Evolutionary conservation across 768 basidiomycete species (phyloP).

Genomic region (Psilocybe cubensis): DNA sequence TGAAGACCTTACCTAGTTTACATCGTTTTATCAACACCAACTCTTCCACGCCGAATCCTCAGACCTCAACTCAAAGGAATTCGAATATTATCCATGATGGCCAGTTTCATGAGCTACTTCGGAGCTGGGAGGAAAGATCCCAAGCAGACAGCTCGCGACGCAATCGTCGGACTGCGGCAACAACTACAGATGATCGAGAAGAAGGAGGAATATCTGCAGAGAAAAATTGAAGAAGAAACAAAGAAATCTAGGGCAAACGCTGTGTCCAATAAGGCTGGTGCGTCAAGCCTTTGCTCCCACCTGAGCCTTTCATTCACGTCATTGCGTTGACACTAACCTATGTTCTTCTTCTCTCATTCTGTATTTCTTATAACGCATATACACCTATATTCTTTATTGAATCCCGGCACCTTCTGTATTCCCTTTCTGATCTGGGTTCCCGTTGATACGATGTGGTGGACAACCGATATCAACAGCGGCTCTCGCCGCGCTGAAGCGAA

Average conservation of each 20-base stretch:
- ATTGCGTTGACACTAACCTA: background rate
- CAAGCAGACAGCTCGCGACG: conserved; percentile 85
- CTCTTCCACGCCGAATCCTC: conserved; percentile 3
- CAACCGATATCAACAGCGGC: conserved; percentile 58
- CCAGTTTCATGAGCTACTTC: conserved; percentile 87
- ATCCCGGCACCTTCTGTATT: too few relatives aligned
- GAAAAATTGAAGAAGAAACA: conserved; percentile 94
- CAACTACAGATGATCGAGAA: conserved; percentile 98
- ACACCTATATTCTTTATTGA: too few relatives aligned
- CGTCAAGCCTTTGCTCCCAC: conserved; percentile 33
- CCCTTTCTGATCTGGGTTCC: too few relatives aligned
- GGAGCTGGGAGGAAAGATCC: conserved; percentile 75
- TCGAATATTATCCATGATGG: conserved; percentile 54
- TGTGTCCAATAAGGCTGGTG: conserved; percentile 91
- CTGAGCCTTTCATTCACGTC: background rate
- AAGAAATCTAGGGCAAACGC: conserved; percentile 93
- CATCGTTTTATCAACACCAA: conserved; percentile 13
- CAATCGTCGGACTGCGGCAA: conserved; percentile 91
- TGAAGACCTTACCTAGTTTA: background rate
- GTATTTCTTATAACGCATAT: too few relatives aligned
- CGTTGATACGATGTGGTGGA: background rate
- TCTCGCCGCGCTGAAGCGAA: conserved; percentile 87
- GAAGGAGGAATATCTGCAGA: conserved; percentile 96
- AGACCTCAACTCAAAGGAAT: background rate
- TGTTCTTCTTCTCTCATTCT: background rate